Conservation (phyloP, 2,329 filamentous ascomycete genomes). For the Rutstroemia sp. region DNA sequence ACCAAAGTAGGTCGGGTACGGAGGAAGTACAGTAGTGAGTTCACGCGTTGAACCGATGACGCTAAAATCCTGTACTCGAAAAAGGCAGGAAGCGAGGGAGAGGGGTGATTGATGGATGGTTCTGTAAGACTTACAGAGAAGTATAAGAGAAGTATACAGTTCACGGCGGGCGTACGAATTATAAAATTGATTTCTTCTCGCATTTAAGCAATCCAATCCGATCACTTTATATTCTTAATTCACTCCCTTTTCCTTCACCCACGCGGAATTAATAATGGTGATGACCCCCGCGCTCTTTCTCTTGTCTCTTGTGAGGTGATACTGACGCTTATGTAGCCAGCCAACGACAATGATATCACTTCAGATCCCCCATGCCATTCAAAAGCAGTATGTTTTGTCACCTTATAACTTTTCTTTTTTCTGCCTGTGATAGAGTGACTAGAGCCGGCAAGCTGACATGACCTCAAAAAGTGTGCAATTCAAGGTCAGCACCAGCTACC, state of each 20-base stretch:
- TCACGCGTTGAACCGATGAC: slow-evolving; percentile 8
- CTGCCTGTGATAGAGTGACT: too few relatives aligned
- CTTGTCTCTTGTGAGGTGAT: slow-evolving; percentile 5
- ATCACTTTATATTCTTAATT: neutral
- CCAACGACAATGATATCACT: slow-evolving; percentile 60
- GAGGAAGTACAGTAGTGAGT: neutral
- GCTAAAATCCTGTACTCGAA: neutral
- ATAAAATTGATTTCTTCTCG: too few relatives aligned
- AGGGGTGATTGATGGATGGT: neutral
- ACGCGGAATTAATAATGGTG: neutral
- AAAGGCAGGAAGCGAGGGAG: neutral
- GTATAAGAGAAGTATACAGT: too few relatives aligned
- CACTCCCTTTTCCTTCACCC: neutral
- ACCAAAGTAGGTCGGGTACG: neutral
- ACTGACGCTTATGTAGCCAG: slow-evolving; percentile 30
- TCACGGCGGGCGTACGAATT: neutral
- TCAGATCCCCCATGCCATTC: slow-evolving; percentile 78
- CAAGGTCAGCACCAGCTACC: slow-evolving; percentile 54
- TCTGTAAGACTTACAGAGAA: too few relatives aligned
- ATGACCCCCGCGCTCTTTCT: neutral
- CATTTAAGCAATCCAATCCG: too few relatives aligned
- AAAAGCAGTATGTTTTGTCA: slow-evolving; percentile 57
- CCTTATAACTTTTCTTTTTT: neutral
- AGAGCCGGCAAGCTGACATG: neutral
- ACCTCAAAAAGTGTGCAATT: slow-evolving; percentile 66